These are phyloP conservation scores for Passiflora organensis DNA, from an alignment of 345 rosid genomes.

Conservation along the genomic window DNA sequence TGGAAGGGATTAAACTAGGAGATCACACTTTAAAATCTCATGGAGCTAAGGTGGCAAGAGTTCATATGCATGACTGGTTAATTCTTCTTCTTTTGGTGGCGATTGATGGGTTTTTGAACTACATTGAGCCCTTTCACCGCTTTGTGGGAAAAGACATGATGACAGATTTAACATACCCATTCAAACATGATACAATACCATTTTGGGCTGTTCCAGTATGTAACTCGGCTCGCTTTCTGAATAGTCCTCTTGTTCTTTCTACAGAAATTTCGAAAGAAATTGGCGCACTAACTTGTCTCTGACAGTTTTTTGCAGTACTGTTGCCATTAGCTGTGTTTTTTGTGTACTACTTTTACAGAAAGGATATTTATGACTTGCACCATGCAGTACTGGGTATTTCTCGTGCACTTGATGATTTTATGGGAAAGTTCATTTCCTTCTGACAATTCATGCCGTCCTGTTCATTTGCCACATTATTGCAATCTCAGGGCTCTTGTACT, in stretches of 20 bases:
- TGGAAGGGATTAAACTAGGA: conserved; percentile 39
- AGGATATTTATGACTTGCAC: conserved; percentile 80
- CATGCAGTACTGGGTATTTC: conserved; percentile 74
- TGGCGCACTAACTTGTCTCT: too few relatives aligned
- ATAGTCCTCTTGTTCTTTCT: too few relatives aligned
- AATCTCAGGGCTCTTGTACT: conserved; percentile 61
- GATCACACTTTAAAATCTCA: conserved; percentile 46
- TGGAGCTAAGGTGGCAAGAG: conserved; percentile 55
- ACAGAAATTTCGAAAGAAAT: too few relatives aligned
- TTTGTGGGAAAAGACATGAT: conserved; percentile 75
- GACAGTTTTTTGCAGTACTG: conserved; percentile 65
- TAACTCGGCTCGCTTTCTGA: neutral
- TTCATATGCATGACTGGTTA: conserved; percentile 71
- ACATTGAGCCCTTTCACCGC: conserved; percentile 66
- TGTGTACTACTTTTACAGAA: conserved; percentile 62
- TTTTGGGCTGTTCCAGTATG: conserved; percentile 72
- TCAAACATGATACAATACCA: conserved; percentile 59
- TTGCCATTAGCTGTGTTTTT: conserved; percentile 55
- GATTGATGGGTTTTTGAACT: conserved; percentile 33
- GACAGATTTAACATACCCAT: conserved; percentile 70
- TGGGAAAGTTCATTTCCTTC: neutral
- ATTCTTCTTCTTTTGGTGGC: conserved; percentile 48
- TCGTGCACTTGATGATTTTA: conserved; percentile 14
- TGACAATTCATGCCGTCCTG: neutral
- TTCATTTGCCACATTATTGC: conserved; percentile 2